phyloP scores from a whole-genome alignment of 257 asterid species.

The Haberlea rhodopensis region DNA sequence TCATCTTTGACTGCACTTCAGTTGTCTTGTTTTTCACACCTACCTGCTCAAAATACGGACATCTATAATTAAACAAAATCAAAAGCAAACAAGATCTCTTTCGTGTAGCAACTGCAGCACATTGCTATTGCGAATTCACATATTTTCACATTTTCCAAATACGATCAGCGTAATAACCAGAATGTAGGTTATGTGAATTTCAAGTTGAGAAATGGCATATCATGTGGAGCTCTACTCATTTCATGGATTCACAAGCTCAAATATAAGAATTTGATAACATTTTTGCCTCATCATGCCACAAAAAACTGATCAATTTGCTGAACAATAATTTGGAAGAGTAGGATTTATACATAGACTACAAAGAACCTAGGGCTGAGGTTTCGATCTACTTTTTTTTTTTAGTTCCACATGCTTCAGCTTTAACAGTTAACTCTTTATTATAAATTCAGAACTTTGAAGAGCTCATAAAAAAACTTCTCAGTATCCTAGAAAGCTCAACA shows the following conservation, averaged over 20 bases:
- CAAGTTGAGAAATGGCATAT: neutral
- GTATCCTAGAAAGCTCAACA: neutral
- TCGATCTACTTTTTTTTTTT: neutral
- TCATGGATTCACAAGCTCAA: neutral
- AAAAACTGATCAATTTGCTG: too few relatives aligned
- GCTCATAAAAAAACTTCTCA: neutral
- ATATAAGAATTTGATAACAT: neutral
- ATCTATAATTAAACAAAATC: neutral
- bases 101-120: slow-evolving; percentile 7
- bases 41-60: slow-evolving; percentile 57
- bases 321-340: neutral
- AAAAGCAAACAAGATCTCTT: slow-evolving; percentile 20
- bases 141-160: neutral
- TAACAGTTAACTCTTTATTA: neutral
- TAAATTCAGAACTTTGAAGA: neutral
- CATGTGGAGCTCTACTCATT: neutral
- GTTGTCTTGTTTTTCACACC: slow-evolving; percentile 85
- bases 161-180: neutral
- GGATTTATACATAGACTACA: neutral
- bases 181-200: neutral
- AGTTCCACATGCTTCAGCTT: neutral
- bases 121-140: neutral
- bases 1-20: slow-evolving; percentile 81
- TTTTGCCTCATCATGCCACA: neutral
- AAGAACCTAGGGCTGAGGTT: neutral